Conservation (phyloP, 2,329 filamentous ascomycete genomes). For the Xylaria sp. region DNA sequence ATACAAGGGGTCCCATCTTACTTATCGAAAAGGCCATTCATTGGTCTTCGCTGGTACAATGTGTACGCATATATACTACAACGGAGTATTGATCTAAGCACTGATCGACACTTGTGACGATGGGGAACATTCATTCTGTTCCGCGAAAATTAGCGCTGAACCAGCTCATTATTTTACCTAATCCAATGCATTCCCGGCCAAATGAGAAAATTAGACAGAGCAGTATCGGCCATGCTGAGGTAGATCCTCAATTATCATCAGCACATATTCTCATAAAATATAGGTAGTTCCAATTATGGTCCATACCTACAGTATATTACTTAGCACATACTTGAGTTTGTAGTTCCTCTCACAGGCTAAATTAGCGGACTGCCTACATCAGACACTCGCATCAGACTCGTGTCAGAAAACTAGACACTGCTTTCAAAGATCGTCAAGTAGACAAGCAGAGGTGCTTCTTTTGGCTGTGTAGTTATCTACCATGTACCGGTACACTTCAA, state of each 20-base stretch:
- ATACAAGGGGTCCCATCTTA: conserved; percentile 22
- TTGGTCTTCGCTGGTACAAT: conserved; percentile 11
- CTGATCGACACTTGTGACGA: conserved; percentile 14
- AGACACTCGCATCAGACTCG: neutral
- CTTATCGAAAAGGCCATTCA: conserved; percentile 16
- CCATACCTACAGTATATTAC: neutral
- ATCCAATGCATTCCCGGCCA: conserved; percentile 5
- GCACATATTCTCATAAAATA: neutral
- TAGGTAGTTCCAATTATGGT: too few species aligned
- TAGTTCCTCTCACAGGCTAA: conserved; percentile 1
- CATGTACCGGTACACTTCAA: too few species aligned
- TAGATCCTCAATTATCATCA: neutral
- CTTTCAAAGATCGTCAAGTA: neutral
- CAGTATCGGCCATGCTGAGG: neutral
- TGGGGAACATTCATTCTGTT: neutral
- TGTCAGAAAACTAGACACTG: neutral
- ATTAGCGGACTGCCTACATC: neutral
- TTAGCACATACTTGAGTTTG: neutral
- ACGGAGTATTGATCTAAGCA: conserved; percentile 9
- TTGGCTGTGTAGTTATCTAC: too few species aligned
- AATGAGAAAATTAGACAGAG: conserved; percentile 2
- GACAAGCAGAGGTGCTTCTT: neutral
- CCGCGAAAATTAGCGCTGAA: conserved; percentile 6
- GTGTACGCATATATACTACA: neutral
- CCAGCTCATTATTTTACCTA: conserved; percentile 10